Evolutionary conservation across 2,329 filamentous ascomycete species (phyloP).

Genomic region (Colletotrichum trifolii): DNA sequence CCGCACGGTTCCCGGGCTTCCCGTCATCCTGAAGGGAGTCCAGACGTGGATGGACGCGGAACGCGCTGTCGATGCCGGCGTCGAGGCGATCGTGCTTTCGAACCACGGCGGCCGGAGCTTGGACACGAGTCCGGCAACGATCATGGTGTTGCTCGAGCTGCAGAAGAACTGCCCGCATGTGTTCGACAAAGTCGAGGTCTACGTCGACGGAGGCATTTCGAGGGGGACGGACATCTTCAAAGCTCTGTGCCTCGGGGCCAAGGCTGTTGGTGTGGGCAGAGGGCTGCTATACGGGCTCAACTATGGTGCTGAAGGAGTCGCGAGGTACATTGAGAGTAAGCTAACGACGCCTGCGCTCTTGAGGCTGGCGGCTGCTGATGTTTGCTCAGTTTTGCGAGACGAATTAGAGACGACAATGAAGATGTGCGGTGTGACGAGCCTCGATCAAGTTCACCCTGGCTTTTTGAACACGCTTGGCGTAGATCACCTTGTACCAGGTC

Average conservation of each 20-base stretch:
- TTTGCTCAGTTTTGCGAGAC: conserved; percentile 59
- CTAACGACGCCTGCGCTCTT: conserved; percentile 26
- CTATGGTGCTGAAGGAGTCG: conserved; percentile 69
- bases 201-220: conserved; percentile 73
- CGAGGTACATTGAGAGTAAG: conserved; percentile 64
- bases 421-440: conserved; percentile 70
- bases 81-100: conserved; percentile 75
- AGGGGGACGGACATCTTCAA: conserved; percentile 76
- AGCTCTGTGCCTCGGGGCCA: conserved; percentile 72
- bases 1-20: conserved; percentile 62
- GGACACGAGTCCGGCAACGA: conserved; percentile 62
- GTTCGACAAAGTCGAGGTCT: conserved; percentile 69
- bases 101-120: conserved; percentile 75
- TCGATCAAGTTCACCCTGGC: conserved; percentile 70
- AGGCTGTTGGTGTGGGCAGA: conserved; percentile 71
- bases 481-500: conserved; percentile 57
- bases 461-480: conserved; percentile 66
- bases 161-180: conserved; percentile 70
- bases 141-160: conserved; percentile 72
- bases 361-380: background rate
- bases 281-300: conserved; percentile 69
- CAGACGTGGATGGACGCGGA: conserved; percentile 73
- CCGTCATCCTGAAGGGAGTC: conserved; percentile 77
- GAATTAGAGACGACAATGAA: conserved; percentile 75
- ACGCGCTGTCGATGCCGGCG: conserved; percentile 67